A percentile compares a stretch with the other conserved stretches of the same genome.
phyloP scores from a whole-genome alignment of 805 yeast genomes.

The Metschnikowia orientalis region DNA sequence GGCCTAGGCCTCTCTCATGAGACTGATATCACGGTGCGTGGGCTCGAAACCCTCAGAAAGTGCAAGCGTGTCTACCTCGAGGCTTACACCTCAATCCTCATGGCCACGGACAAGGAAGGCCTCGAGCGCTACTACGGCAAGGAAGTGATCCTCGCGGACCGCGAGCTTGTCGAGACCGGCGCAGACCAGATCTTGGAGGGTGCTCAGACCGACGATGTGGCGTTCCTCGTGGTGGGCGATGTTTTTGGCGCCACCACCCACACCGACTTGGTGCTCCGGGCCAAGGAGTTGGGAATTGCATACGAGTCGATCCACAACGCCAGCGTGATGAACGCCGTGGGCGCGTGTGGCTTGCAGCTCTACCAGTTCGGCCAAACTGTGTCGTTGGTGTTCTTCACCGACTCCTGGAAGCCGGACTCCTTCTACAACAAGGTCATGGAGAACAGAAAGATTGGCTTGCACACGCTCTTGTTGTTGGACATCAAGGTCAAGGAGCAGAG shows the following conservation, averaged over 20 bases:
- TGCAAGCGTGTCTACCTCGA: constrained; percentile 92
- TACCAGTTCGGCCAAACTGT: constrained; percentile 96
- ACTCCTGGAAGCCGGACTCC: constrained; percentile 93
- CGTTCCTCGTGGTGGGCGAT: constrained; percentile 95
- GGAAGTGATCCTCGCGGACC: constrained; percentile 81
- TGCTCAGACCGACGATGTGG: constrained; percentile 80
- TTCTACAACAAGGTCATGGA: constrained; percentile 87
- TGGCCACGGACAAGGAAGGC: constrained; percentile 79
- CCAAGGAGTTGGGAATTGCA: constrained; percentile 74
- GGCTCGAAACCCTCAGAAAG: constrained; percentile 74
- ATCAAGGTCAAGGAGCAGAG: constrained; percentile 97
- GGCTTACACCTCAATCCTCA: constrained; percentile 90
- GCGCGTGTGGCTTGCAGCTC: constrained; percentile 93
- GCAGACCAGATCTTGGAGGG: constrained; percentile 75
- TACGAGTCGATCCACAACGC: constrained; percentile 91
- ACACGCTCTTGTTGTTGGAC: constrained; percentile 81
- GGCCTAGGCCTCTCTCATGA: constrained; percentile 91
- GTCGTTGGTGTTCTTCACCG: constrained; percentile 94
- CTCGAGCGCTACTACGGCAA: constrained; percentile 83
- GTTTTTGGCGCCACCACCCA: constrained; percentile 98
- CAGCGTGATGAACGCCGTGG: constrained; percentile 96
- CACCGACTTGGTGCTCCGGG: constrained; percentile 88
- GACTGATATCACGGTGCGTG: constrained; percentile 90
- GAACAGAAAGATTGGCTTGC: constrained; percentile 85
- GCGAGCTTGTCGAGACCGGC: constrained; percentile 90